phyloP scores from a whole-genome alignment of 768 basidiomycete genomes.

The Leccinum longicurvipes region DNA sequence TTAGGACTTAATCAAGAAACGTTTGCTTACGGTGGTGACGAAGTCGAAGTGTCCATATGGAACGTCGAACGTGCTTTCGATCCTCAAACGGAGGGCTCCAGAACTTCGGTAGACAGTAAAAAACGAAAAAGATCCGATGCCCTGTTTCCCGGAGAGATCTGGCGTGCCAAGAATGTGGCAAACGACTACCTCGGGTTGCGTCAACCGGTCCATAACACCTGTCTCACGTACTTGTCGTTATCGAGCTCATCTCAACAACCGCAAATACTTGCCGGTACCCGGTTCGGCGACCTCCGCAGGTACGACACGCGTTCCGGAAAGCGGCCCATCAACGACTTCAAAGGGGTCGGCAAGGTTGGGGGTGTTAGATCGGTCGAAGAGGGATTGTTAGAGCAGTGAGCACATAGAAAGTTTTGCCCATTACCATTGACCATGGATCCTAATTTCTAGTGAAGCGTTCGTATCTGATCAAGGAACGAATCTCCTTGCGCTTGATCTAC shows the following conservation, averaged over 20 bases:
- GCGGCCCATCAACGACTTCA: constrained; percentile 68
- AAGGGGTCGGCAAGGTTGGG: constrained; percentile 52
- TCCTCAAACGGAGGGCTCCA: constrained; percentile 15
- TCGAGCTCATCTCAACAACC: constrained; percentile 34
- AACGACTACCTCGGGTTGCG: constrained; percentile 75
- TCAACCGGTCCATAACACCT: constrained; percentile 73
- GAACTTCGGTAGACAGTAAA: constrained; percentile 14
- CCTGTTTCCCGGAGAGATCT: constrained; percentile 70
- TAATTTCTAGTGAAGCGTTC: constrained; percentile 56
- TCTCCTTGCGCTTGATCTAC: constrained; percentile 63
- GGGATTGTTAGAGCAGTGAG: constrained; percentile 65
- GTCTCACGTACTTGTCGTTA: constrained; percentile 55
- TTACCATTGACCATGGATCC: background rate
- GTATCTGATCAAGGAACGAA: constrained; percentile 63
- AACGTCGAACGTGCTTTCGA: constrained; percentile 57
- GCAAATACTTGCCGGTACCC: constrained; percentile 69
- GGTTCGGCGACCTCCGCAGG: constrained; percentile 66
- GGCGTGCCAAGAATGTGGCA: constrained; percentile 85
- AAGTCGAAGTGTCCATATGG: constrained; percentile 84
- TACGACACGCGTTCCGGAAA: constrained; percentile 75
- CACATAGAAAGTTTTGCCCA: constrained; percentile 1
- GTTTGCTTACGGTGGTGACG: constrained; percentile 83
- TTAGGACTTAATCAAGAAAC: constrained; percentile 47
- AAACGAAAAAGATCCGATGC: constrained; percentile 61
- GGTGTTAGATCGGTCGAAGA: constrained; percentile 59